Evolutionary conservation across 2,329 filamentous ascomycete genomes (phyloP).

Genomic region (Gaeumannomyces sp.): DNA sequence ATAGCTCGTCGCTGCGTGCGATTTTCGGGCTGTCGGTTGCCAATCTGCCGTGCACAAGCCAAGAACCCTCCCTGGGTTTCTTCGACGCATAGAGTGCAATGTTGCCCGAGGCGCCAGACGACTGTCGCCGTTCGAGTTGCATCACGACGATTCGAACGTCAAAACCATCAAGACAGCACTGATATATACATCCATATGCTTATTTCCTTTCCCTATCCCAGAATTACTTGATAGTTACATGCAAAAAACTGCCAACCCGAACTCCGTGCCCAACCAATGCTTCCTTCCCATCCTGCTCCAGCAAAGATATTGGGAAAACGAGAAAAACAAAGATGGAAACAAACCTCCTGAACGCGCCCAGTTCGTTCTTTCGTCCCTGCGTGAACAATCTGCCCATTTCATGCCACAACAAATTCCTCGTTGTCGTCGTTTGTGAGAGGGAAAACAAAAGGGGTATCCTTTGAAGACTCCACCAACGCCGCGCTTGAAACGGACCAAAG

Average conservation of each 20-base stretch:
- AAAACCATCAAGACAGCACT: neutral
- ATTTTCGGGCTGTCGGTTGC: no score
- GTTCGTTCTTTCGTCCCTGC: slow-evolving; percentile 1
- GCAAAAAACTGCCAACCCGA: neutral
- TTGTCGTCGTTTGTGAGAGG: neutral
- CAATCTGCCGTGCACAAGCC: no score
- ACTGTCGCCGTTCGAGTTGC: no score
- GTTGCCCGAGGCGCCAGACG: no score
- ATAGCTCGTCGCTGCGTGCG: no score
- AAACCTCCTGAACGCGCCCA: slow-evolving; percentile 2
- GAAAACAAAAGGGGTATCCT: neutral
- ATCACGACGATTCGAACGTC: neutral
- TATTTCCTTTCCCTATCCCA: neutral
- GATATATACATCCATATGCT: neutral
- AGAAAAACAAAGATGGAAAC: neutral
- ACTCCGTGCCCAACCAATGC: neutral
- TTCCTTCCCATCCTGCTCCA: neutral
- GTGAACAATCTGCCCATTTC: slow-evolving; percentile 4
- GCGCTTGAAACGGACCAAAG: slow-evolving; percentile 35
- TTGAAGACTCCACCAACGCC: slow-evolving; percentile 34
- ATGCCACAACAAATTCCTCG: slow-evolving; percentile 2
- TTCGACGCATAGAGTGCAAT: no score
- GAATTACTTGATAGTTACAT: neutral
- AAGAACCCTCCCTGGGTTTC: no score
- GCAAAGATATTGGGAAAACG: neutral